Evolutionary conservation across 1,139 yeast genomes (phyloP), one percentile per base, ranked within the genome.

Genomic region (Kazachstania sp.): DNA sequence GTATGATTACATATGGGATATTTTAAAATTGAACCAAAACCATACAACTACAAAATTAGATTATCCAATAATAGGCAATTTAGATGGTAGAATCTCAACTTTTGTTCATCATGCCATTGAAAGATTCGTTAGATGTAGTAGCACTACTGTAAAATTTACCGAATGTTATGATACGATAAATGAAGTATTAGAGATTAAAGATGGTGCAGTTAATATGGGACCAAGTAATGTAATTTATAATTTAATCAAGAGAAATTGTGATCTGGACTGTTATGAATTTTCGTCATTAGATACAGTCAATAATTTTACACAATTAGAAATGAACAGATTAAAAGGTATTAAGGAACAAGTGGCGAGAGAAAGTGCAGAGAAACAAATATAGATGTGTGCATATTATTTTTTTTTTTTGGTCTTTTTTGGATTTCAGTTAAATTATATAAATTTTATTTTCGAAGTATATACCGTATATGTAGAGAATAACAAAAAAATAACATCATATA

Each of bases 91-190:
- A 30, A 45, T 60, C 5, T 58, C 64, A 3, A 45, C 53, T 12
- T 45, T 50, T n/a, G 56, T 63, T 4, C 58, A 60, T 41, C 56
- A 55, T 41, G 67, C 66, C 2, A 49, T 65, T 37, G 67, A 63
- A 44, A 59, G 57, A 41, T 65, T 64, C 39, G 67, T 63, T 5
- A 52, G 51, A 44, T 57, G 66, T 48, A 59, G 64, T 48, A 54
- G 61, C 34, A 61, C 54, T 44, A 61, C 66, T 0, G 67, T 65
- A 5, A 62, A 63, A 23, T 63, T 64, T 45, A 59, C 62, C 16
- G 54, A 51, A 43, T 63, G 65, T 49, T 63, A 60, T 49, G 57
- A 59, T 32, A 62, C 64, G 5, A 53, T 62, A 11, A 57, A 57
- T 45, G 26, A 39, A 18, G 41, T 49, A 9, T 23, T 34, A 6